phyloP scores from a whole-genome alignment of 805 yeast genomes.

The Wickerhamomyces tratensis region DNA sequence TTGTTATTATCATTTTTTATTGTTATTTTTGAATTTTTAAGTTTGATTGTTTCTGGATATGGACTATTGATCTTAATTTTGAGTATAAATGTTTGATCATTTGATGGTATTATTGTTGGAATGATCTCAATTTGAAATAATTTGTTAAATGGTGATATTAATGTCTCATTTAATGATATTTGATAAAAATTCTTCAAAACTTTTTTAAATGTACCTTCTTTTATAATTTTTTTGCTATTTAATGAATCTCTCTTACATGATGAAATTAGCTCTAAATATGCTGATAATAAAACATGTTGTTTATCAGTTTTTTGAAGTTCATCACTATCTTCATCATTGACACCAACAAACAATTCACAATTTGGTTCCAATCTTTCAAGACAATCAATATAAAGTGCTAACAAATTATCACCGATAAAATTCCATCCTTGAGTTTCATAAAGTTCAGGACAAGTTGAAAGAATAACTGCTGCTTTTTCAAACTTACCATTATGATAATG shows the following conservation, averaged over 20 bases:
- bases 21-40: not conserved
- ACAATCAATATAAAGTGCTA: conserved; percentile 62
- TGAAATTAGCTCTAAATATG: conserved; percentile 32
- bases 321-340: no score
- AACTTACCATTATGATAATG: conserved; percentile 50
- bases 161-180: not conserved
- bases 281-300: conserved; percentile 19
- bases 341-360: conserved; percentile 11
- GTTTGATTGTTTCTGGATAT: not conserved
- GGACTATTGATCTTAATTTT: not conserved
- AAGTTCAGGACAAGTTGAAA: conserved; percentile 60
- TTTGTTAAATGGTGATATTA: conserved; percentile 5
- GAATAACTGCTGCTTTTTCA: conserved; percentile 48
- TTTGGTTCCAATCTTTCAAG: conserved; percentile 32
- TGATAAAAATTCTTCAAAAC: not conserved
- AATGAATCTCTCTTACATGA: conserved; percentile 4
- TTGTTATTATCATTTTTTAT: not conserved
- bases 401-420: conserved; percentile 51
- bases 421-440: conserved; percentile 72
- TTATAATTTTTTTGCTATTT: no score
- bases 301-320: no score
- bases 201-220: not conserved
- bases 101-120: conserved; percentile 16
- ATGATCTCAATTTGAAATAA: conserved; percentile 18
- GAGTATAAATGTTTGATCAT: not conserved